These are phyloP conservation scores for Bacidia gigantensis DNA, from an alignment of 495 filamentous ascomycete genomes.

Conservation along the genomic window DNA sequence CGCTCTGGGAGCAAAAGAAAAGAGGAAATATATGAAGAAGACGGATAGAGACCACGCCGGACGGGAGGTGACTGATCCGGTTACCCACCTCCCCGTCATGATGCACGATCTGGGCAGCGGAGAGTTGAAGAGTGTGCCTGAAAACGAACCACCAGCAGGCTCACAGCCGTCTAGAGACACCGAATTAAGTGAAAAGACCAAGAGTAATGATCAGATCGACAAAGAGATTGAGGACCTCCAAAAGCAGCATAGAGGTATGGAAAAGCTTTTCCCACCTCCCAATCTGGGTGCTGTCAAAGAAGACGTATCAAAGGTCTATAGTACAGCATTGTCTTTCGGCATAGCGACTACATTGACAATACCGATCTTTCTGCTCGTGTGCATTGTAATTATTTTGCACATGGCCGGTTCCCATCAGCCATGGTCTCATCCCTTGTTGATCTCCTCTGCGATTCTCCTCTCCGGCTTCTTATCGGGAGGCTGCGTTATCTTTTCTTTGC, in stretches of 20 bases:
- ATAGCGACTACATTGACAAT: slow-evolving; percentile 23
- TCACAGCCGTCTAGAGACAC: slow-evolving; percentile 29
- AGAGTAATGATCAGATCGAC: slow-evolving; percentile 31
- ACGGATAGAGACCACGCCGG: slow-evolving; percentile 40
- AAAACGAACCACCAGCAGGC: slow-evolving; percentile 38
- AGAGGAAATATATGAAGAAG: slow-evolving; percentile 44
- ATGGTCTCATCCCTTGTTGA: slow-evolving; percentile 15
- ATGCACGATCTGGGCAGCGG: slow-evolving; percentile 52
- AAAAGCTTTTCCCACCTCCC: slow-evolving; percentile 49
- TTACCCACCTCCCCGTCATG: slow-evolving; percentile 50
- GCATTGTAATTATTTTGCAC: not conserved
- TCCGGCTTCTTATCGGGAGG: slow-evolving; percentile 21
- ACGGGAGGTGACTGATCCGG: slow-evolving; percentile 56
- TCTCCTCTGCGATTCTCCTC: slow-evolving; percentile 16
- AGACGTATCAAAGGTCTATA: slow-evolving; percentile 33
- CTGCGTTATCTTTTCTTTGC: slow-evolving; percentile 29
- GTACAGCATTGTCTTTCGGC: slow-evolving; percentile 31
- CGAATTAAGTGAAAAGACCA: slow-evolving; percentile 32
- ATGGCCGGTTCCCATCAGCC: not conserved
- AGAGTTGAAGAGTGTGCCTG: slow-evolving; percentile 39
- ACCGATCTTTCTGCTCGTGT: slow-evolving; percentile 17
- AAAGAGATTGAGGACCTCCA: slow-evolving; percentile 36
- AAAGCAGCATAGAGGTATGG: slow-evolving; percentile 34
- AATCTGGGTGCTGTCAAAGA: slow-evolving; percentile 35
- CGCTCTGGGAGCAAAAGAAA: slow-evolving; percentile 39